Evolutionary conservation across 2,329 filamentous ascomycete species (phyloP).

Genomic region (Phyllosticta citrichinensis): DNA sequence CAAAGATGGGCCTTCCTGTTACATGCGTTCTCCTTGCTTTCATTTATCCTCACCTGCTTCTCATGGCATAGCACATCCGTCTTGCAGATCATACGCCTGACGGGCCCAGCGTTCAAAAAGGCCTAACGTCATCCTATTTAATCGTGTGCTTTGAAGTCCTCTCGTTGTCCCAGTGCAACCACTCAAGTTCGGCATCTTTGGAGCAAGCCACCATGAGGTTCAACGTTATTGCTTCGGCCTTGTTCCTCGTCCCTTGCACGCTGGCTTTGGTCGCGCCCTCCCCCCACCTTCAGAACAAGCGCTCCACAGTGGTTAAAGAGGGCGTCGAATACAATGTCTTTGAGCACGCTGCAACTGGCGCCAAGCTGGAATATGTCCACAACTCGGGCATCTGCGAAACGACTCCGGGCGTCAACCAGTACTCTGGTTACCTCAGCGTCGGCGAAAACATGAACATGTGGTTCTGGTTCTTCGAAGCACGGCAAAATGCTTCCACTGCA

Average conservation of each 20-base stretch:
- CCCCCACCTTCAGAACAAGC: slow-evolving; percentile 14
- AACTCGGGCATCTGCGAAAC: slow-evolving; percentile 36
- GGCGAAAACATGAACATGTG: slow-evolving; percentile 28
- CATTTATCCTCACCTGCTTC: background rate
- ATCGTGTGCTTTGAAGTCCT: background rate
- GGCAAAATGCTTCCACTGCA: slow-evolving; percentile 38
- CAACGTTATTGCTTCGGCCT: slow-evolving; percentile 13
- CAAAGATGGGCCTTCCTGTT: background rate
- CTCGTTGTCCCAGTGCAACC: background rate
- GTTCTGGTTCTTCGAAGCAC: slow-evolving; percentile 41
- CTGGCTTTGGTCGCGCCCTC: slow-evolving; percentile 14
- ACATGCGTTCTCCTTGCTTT: background rate
- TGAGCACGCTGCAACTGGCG: slow-evolving; percentile 21
- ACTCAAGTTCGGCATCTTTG: background rate
- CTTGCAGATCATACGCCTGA: background rate
- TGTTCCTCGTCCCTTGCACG: slow-evolving; percentile 8
- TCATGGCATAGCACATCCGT: background rate
- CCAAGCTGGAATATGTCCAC: slow-evolving; percentile 19
- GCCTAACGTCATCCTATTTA: background rate
- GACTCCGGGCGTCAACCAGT: slow-evolving; percentile 25
- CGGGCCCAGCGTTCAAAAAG: background rate
- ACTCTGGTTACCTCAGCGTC: slow-evolving; percentile 28
- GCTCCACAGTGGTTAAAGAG: slow-evolving; percentile 17
- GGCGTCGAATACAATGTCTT: slow-evolving; percentile 21
- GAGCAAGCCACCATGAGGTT: slow-evolving; percentile 12